A percentile compares a stretch with the other conserved stretches of the same genome.
Conservation (phyloP, 106 monocot species). For the Iris macrosiphon region DNA sequence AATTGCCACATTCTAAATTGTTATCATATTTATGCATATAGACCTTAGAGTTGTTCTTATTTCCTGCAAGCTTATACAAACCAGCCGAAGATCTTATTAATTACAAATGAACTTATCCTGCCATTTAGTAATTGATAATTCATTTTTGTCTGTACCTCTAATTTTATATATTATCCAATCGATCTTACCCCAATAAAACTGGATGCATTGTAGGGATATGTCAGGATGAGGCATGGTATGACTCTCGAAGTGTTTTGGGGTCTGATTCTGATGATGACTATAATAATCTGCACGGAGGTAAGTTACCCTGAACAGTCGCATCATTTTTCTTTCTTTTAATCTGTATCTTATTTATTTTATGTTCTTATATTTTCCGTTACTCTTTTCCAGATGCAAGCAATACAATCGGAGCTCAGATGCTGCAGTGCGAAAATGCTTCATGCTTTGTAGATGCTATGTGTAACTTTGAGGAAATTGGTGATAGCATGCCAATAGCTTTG, state of each 20-base stretch:
- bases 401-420: too few species aligned
- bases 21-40: neutral
- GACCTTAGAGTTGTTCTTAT: neutral
- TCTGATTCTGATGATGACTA: slow-evolving; percentile 55
- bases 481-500: too few species aligned
- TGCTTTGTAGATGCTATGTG: slow-evolving; percentile 17
- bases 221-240: slow-evolving; percentile 58
- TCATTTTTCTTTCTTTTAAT: neutral
- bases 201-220: slow-evolving; percentile 23
- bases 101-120: too few species aligned
- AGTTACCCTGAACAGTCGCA: neutral
- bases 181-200: neutral
- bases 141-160: too few species aligned
- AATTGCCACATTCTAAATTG: too few species aligned
- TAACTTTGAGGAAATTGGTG: slow-evolving; percentile 15
- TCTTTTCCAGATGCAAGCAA: too few species aligned
- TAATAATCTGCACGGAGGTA: slow-evolving; percentile 55
- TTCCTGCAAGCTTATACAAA: neutral
- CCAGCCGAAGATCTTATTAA: too few species aligned
- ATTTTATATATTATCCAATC: neutral
- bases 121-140: neutral
- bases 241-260: slow-evolving; percentile 42
- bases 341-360: neutral
- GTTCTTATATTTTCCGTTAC: slow-evolving; percentile 3
- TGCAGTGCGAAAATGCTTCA: slow-evolving; percentile 21